Evolutionary conservation across 2,329 filamentous ascomycete species (phyloP), one percentile per base, ranked within the genome.

Genomic region (Hypoxylon rubiginosum): DNA sequence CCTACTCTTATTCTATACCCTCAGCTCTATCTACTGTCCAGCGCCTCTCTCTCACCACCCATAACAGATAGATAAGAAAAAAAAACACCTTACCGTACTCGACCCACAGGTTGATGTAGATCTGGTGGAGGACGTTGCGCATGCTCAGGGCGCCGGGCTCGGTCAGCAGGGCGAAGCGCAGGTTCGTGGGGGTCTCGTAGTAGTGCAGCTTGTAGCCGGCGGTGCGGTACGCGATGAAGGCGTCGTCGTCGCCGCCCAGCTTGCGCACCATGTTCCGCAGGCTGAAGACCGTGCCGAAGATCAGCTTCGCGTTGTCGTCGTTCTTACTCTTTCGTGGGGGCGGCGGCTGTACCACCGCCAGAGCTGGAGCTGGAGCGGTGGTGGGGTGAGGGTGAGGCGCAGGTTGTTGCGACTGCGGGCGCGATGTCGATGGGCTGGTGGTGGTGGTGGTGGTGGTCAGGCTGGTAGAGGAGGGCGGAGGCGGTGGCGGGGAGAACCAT

Each of bases 161-260:
- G 24, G 96, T 98, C 76, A 98, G 85, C 90, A 99, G 93, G 77
- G 97, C 94, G 77, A 98, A 97, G 77, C 97, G 97, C 80, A 97
- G 90, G 79, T 93, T 97, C 56, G 94, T 96, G 0, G 94, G 94
- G 11, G 96, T 98, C 84, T 99, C 96, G 85, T 97, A 99, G 84
- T 97, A 99, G 82, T 99, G 96, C 74, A 99, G 88, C 82, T 97
- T 97, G 86, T 99, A 99, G 81, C 97, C 92, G 72, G 87, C 92
- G 57, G 96, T 99, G 73, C 93, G 92, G 82, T 92, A 99, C 72
- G 91, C 93, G 73, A 99, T 91, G 80, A 99, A 99, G 77, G 92
- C 93, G 82, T 97, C 95, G 79, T 97, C 94, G 58, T 93, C 90
- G 71, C 95, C 95, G 75, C 95, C 95, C 51, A 99, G 88, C 84